Evolutionary conservation across 1,284 basidiomycete genomes (phyloP).

Genomic region (Afroboletus lepidellus): DNA sequence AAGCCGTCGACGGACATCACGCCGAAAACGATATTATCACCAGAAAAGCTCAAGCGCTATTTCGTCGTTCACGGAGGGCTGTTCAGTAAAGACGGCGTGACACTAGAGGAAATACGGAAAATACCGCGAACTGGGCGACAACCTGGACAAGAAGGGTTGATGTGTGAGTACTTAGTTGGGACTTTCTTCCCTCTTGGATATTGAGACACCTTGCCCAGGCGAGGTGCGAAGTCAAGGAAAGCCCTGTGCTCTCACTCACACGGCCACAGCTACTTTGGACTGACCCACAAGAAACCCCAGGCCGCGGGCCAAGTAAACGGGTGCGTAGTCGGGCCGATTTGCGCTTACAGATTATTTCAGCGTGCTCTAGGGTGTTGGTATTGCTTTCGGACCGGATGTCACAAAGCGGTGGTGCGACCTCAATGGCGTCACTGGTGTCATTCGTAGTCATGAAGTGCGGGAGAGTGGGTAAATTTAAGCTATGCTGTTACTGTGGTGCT

Average conservation of each 20-base stretch:
- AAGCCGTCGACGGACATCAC: slow-evolving; percentile 51
- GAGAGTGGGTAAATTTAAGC: slow-evolving; percentile 56
- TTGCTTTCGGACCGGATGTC: slow-evolving; percentile 94
- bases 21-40: slow-evolving; percentile 69
- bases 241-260: slow-evolving; percentile 9
- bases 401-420: slow-evolving; percentile 85
- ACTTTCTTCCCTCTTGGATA: slow-evolving; percentile 2
- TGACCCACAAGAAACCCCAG: slow-evolving; percentile 87
- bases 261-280: slow-evolving; percentile 76
- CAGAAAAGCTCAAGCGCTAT: slow-evolving; percentile 83
- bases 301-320: slow-evolving; percentile 96
- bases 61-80: slow-evolving; percentile 97
- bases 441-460: slow-evolving; percentile 97
- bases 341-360: slow-evolving; percentile 11
- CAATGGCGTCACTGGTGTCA: slow-evolving; percentile 85
- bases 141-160: slow-evolving; percentile 93
- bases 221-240: slow-evolving; percentile 43
- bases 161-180: slow-evolving; percentile 63
- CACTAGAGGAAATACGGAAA: slow-evolving; percentile 88
- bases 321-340: slow-evolving; percentile 41
- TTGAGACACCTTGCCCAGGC: slow-evolving; percentile 37
- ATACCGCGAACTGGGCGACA: slow-evolving; percentile 87
- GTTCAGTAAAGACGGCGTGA: slow-evolving; percentile 93
- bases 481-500: background rate
- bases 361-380: slow-evolving; percentile 78